A percentile compares a stretch with the other conserved stretches of the same genome.
These are phyloP conservation scores for Phycomyces nitens DNA, from an alignment of 192 early-diverging fungal genomes.

Conservation along the genomic window DNA sequence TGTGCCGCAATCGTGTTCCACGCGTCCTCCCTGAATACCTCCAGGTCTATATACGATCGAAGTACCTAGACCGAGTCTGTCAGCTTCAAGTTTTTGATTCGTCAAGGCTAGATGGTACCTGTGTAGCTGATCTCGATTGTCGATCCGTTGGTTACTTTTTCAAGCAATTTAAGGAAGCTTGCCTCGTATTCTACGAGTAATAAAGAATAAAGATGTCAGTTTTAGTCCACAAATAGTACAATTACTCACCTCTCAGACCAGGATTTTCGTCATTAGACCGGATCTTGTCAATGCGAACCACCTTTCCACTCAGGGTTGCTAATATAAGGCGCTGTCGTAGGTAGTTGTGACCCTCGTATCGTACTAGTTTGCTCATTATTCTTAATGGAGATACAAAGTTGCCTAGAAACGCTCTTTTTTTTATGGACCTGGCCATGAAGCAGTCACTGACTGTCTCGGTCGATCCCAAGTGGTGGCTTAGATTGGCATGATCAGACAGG, in stretches of 20 bases:
- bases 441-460: too few relatives aligned
- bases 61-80: slow-evolving; percentile 52
- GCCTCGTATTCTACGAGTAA: slow-evolving; percentile 81
- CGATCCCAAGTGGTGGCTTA: too few relatives aligned
- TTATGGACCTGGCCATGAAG: too few relatives aligned
- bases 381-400: background rate
- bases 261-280: slow-evolving; percentile 82
- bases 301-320: slow-evolving; percentile 75
- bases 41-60: slow-evolving; percentile 84
- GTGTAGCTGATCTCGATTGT: slow-evolving; percentile 92
- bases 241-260: slow-evolving; percentile 67
- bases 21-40: slow-evolving; percentile 80
- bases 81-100: background rate
- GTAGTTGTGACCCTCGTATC: slow-evolving; percentile 81
- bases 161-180: slow-evolving; percentile 83
- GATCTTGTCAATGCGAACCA: slow-evolving; percentile 88
- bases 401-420: too few relatives aligned
- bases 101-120: slow-evolving; percentile 36
- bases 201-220: background rate
- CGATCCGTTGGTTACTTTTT: slow-evolving; percentile 91
- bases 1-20: slow-evolving; percentile 84
- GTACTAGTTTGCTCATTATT: slow-evolving; percentile 40
- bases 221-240: background rate
- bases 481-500: too few relatives aligned
- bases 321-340: slow-evolving; percentile 89